Conservation (phyloP, 176 grass and related monocot genomes). For the Ensete glaucum region DNA sequence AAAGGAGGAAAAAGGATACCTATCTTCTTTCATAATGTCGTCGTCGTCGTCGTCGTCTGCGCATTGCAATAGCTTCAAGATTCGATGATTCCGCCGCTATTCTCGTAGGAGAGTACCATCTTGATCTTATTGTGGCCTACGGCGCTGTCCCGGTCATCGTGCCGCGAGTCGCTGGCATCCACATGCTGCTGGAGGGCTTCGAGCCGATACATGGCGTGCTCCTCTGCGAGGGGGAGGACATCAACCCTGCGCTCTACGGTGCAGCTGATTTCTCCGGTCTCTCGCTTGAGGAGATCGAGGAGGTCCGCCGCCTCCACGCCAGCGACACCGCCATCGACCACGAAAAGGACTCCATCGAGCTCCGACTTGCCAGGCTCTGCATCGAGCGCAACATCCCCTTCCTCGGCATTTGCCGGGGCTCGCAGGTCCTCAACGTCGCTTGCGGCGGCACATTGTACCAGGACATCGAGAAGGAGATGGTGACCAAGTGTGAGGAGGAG, state of each 20-base stretch:
- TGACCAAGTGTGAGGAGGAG: not conserved
- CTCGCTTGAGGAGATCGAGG: constrained; percentile 5
- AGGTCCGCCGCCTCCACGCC: constrained; percentile 14
- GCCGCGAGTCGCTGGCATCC: constrained; percentile 19
- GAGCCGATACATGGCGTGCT: constrained; percentile 27
- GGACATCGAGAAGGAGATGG: constrained; percentile 14
- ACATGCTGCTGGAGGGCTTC: constrained; percentile 20
- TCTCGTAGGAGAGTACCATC: constrained; percentile 22
- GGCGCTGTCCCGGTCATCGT: constrained; percentile 25
- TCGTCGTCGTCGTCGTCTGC: too few species aligned
- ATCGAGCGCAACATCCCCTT: constrained; percentile 19
- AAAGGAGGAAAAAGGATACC: too few species aligned
- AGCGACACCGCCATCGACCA: constrained; percentile 17
- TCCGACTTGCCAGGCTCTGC: constrained; percentile 20
- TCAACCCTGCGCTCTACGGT: constrained; percentile 13
- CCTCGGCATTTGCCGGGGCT: constrained; percentile 29
- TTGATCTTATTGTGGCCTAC: constrained; percentile 22
- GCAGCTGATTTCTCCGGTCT: not conserved
- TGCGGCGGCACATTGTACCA: constrained; percentile 13
- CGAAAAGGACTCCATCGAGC: constrained; percentile 26
- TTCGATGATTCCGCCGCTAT: not conserved
- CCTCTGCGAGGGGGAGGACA: constrained; percentile 25
- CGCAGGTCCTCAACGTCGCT: constrained; percentile 24
- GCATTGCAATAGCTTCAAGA: too few species aligned
- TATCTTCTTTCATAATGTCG: too few species aligned